phyloP scores from a whole-genome alignment of 768 basidiomycete genomes.

The Tricholoma flavovirens region DNA sequence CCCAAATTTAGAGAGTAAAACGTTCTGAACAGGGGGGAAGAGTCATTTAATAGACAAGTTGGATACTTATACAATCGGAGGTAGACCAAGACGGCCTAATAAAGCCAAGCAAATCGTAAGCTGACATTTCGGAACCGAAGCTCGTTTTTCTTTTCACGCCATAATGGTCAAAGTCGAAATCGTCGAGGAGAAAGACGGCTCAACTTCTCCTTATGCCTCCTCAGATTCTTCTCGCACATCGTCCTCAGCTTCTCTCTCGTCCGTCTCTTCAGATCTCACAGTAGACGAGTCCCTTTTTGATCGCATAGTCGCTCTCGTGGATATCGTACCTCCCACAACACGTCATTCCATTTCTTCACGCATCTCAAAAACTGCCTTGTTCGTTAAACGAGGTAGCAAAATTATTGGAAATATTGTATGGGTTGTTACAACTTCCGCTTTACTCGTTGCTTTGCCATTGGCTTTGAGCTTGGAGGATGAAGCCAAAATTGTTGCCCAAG shows the following conservation, averaged over 20 bases:
- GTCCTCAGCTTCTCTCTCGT: conserved; percentile 71
- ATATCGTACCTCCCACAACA: conserved; percentile 92
- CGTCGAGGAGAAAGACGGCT: conserved; percentile 74
- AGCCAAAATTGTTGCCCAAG: conserved; percentile 88
- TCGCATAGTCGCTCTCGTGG: conserved; percentile 85
- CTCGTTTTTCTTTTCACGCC: conserved; percentile 12
- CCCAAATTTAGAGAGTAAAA: conserved; percentile 17
- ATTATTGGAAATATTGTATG: conserved; percentile 86
- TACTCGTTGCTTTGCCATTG: conserved; percentile 90
- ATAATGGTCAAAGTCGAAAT: conserved; percentile 93
- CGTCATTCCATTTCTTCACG: conserved; percentile 67
- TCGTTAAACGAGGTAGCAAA: conserved; percentile 63
- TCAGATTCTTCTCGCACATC: conserved; percentile 68
- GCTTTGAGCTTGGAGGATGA: conserved; percentile 95
- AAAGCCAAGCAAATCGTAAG: conserved; percentile 22
- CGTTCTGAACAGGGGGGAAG: conserved; percentile 18
- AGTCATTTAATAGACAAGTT: conserved; percentile 17
- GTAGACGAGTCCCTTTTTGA: conserved; percentile 82
- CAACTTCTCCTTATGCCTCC: conserved; percentile 67
- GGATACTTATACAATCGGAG: conserved; percentile 34
- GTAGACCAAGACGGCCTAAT: conserved; percentile 21
- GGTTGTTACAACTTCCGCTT: conserved; percentile 90
- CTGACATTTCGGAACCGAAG: conserved; percentile 22
- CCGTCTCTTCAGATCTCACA: conserved; percentile 65
- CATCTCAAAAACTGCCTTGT: conserved; percentile 52